phyloP scores from a whole-genome alignment of 345 rosid genomes.

The Salix viminalis region DNA sequence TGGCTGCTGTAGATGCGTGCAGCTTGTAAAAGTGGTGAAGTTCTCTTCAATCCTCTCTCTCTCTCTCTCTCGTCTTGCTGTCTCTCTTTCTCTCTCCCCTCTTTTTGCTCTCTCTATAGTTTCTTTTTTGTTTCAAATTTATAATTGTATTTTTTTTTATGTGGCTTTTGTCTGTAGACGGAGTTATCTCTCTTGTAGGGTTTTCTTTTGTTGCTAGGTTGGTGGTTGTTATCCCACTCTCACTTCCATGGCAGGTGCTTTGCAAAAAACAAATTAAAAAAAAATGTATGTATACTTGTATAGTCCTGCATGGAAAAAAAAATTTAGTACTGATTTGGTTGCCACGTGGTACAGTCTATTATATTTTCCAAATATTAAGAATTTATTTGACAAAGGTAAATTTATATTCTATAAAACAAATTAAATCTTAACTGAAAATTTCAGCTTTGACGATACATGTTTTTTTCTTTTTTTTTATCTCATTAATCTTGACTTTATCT shows the following conservation, averaged over 20 bases:
- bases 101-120: not conserved
- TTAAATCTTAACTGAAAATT: too few relatives aligned
- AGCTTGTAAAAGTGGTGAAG: conserved; percentile 56
- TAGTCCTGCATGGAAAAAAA: too few relatives aligned
- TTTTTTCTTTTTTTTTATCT: too few relatives aligned
- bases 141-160: conserved; percentile 3
- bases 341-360: too few relatives aligned
- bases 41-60: conserved; percentile 5
- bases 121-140: not conserved
- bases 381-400: too few relatives aligned
- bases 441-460: too few relatives aligned
- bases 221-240: not conserved
- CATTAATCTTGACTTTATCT: too few relatives aligned
- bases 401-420: too few relatives aligned
- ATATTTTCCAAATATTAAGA: too few relatives aligned
- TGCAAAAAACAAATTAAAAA: too few relatives aligned
- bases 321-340: too few relatives aligned
- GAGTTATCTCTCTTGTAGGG: conserved; percentile 7
- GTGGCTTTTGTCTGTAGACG: conserved; percentile 14
- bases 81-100: not conserved
- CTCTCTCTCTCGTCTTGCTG: not conserved
- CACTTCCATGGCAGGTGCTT: not conserved
- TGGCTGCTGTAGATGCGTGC: conserved; percentile 62
- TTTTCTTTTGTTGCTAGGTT: not conserved
- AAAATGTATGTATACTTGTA: too few relatives aligned